Base-by-base conservation (phyloP, 2,329 filamentous ascomycete genomes). In the Fusarium pininemorale region DNA sequence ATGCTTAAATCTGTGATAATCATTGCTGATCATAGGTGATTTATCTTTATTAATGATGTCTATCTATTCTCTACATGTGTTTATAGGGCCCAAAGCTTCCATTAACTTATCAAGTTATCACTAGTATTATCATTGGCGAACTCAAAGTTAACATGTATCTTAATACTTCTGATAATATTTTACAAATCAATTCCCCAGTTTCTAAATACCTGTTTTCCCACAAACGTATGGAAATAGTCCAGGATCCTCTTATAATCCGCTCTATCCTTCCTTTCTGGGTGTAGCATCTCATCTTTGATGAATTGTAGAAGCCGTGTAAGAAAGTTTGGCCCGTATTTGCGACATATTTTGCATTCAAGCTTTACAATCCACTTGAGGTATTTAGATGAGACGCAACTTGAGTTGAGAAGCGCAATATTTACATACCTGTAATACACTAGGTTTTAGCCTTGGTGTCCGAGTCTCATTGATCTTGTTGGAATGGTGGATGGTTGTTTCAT, bases 361-460 rank as follows among this genome's bases (percentile, higher is more conserved):
- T 26, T 38, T 5, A 9, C 1, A n/a, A 57, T 24, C 51, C 51
- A 58, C 59, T 57, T 5, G 6, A 11, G 13, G 4, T 4, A 22
- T 6, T 22, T 22, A 48, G 26, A 47, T 28, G 18, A 28, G 45
- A 22, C 8, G 6, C 45, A 47, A 47, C 9, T 11, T 2, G 10
- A 28, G 26, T 28, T 10, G 1, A 7, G 3, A 9, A 35, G 10
- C 24, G 4, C 11, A 12, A 1, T 4, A 1, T 7, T 13, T 7
- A 47, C 14, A 11, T 11, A 44, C 58, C 30, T 54, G 11, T 18
- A 1, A n/a, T 4, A 54, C 37, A 7, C 58, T 61, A 7, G 20
- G 22, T 11, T 61, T 61, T 0, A 54, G 6, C 13, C 14, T 28
- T 22, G 58, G 28, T 24, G 26, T n/a, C 26, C 22, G 26, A 16